A percentile compares a stretch with the other conserved stretches of the same genome.
Conservation (phyloP, 2,329 filamentous ascomycete species). For the Trichoderma polysporum region DNA sequence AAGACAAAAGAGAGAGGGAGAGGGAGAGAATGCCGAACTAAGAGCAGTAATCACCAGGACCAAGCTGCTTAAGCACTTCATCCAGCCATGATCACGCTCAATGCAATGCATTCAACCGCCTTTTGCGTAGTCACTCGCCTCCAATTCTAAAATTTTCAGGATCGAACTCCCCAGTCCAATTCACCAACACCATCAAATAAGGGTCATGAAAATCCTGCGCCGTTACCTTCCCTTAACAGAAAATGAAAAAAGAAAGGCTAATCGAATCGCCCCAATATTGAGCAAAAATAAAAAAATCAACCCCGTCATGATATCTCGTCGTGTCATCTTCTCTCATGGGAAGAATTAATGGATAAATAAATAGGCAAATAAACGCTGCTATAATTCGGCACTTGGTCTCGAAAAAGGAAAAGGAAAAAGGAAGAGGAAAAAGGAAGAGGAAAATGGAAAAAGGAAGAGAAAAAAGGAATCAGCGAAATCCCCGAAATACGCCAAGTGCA, state of each 20-base stretch:
- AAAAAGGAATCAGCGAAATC: background rate
- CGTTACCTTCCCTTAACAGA: background rate
- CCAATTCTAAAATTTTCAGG: background rate
- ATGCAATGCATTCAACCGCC: too few relatives aligned
- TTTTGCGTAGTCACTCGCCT: background rate
- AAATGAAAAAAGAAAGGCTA: background rate
- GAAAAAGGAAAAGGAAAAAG: background rate
- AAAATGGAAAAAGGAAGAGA: background rate
- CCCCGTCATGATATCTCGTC: background rate
- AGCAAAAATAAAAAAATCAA: background rate
- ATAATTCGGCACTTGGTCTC: background rate
- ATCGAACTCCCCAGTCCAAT: background rate
- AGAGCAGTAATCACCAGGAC: too few relatives aligned
- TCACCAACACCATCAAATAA: background rate
- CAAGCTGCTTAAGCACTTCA: too few relatives aligned
- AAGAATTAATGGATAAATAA: background rate
- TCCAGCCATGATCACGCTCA: too few relatives aligned
- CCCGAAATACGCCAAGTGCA: slow-evolving; percentile 5
- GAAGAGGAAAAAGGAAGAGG: background rate
- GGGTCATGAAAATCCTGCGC: background rate
- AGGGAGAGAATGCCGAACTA: too few relatives aligned
- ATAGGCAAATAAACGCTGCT: background rate
- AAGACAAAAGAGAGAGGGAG: too few relatives aligned
- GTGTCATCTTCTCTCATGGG: background rate
- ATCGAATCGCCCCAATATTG: background rate